Evolutionary conservation across 2,329 filamentous ascomycete species (phyloP).

Genomic region (Fusarium chlamydosporum): DNA sequence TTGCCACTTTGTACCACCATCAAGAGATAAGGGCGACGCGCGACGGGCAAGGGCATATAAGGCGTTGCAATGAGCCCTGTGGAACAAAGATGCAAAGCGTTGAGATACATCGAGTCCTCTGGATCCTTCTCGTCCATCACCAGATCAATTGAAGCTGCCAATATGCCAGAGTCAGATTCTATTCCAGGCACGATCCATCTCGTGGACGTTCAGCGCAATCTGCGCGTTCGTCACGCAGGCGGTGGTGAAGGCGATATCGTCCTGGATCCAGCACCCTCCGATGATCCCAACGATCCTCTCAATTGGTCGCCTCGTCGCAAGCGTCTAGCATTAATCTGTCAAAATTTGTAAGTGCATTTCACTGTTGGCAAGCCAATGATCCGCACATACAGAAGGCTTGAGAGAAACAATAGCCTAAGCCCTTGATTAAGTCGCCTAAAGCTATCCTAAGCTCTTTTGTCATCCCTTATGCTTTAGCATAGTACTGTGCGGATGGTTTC

Average conservation of each 20-base stretch:
- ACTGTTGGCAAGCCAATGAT: neutral
- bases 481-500: too few species aligned
- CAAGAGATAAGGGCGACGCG: neutral
- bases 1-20: neutral
- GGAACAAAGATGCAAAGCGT: neutral
- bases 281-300: conserved; percentile 67
- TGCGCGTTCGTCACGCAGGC: conserved; percentile 53
- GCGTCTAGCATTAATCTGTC: conserved; percentile 48
- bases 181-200: conserved; percentile 60
- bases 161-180: conserved; percentile 2
- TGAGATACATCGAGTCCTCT: too few species aligned
- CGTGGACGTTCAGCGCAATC: conserved; percentile 56
- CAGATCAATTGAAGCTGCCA: neutral
- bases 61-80: neutral
- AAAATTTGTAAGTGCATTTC: conserved; percentile 48
- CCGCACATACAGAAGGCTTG: too few species aligned
- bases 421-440: too few species aligned
- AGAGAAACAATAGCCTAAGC: too few species aligned
- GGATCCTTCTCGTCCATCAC: neutral
- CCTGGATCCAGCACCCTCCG: conserved; percentile 64
- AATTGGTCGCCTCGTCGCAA: conserved; percentile 60
- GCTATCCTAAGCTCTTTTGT: too few species aligned
- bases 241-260: conserved; percentile 60
- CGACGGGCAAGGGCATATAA: conserved; percentile 16
- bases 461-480: too few species aligned